Percentiles rank a stretch among this genome's conserved stretches.
phyloP scores from a whole-genome alignment of 1,284 basidiomycete genomes.

The Cryptococcus neoformans region DNA sequence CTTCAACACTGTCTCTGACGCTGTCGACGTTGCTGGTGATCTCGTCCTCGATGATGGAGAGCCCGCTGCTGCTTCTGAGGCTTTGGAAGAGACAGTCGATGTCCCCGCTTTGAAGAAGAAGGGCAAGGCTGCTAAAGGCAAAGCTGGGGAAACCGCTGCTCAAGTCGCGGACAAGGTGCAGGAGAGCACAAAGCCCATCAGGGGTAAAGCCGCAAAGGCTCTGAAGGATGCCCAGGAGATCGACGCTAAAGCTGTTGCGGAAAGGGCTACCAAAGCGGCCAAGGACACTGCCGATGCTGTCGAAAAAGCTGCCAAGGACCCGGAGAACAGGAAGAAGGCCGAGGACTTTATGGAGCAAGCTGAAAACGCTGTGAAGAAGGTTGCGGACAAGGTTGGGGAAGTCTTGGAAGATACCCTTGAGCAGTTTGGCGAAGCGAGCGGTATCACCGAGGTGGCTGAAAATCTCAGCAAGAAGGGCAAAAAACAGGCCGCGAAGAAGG shows the following conservation, averaged over 20 bases:
- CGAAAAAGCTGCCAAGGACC: slow-evolving; percentile 23
- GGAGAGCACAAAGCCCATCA: slow-evolving; percentile 20
- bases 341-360: slow-evolving; percentile 38
- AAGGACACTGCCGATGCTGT: slow-evolving; percentile 16
- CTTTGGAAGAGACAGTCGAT: slow-evolving; percentile 21
- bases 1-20: slow-evolving; percentile 20
- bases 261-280: slow-evolving; percentile 22
- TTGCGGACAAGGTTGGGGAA: slow-evolving; percentile 45
- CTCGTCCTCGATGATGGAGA: slow-evolving; percentile 33
- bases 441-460: slow-evolving; percentile 15
- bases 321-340: slow-evolving; percentile 43
- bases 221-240: slow-evolving; percentile 17
- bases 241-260: slow-evolving; percentile 17
- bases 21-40: slow-evolving; percentile 36
- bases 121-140: slow-evolving; percentile 16
- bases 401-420: slow-evolving; percentile 35
- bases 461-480: slow-evolving; percentile 13
- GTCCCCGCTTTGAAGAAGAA: slow-evolving; percentile 24
- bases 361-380: slow-evolving; percentile 26
- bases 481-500: slow-evolving; percentile 15
- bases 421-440: slow-evolving; percentile 32
- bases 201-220: slow-evolving; percentile 13
- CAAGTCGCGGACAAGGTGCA: slow-evolving; percentile 18
- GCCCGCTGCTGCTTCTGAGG: slow-evolving; percentile 20
- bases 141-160: slow-evolving; percentile 12